Percentiles rank a stretch among this genome's conserved stretches.
Evolutionary conservation across 257 asterid genomes (phyloP).

Genomic region (Solanum virginianum): DNA sequence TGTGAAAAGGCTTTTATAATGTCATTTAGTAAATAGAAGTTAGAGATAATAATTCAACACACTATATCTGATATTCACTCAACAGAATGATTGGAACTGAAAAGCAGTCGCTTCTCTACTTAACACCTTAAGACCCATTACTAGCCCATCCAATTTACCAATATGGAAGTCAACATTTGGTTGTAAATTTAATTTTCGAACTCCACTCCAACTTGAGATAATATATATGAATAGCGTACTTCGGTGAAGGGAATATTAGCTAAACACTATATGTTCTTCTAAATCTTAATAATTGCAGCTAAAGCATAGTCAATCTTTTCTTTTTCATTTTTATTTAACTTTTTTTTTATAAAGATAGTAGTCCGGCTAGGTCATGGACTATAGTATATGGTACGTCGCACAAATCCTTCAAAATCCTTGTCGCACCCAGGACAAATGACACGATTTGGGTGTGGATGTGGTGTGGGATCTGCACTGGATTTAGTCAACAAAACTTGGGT

Average conservation of each 20-base stretch:
- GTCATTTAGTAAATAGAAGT: background rate
- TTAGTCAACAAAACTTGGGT: background rate
- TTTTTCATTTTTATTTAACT: background rate
- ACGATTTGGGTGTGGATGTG: background rate
- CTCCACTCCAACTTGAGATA: background rate
- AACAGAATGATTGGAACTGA: background rate
- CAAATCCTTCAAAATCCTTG: background rate
- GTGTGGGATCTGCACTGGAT: background rate
- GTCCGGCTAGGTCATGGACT: background rate
- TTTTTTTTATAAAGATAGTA: background rate
- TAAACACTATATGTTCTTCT: background rate
- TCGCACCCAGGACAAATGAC: background rate
- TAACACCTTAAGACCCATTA: background rate
- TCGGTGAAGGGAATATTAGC: background rate
- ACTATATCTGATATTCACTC: background rate
- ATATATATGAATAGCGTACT: background rate
- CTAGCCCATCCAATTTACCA: background rate
- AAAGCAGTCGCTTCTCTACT: background rate
- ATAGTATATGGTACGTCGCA: background rate
- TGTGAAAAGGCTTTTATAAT: background rate
- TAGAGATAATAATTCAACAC: background rate
- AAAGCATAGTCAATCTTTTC: background rate
- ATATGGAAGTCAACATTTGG: background rate
- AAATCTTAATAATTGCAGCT: background rate
- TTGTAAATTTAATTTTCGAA: background rate